A percentile compares a stretch with the other conserved stretches of the same genome.
phyloP scores from a whole-genome alignment of 2,329 filamentous ascomycete species.

The Microdochium nivale region DNA sequence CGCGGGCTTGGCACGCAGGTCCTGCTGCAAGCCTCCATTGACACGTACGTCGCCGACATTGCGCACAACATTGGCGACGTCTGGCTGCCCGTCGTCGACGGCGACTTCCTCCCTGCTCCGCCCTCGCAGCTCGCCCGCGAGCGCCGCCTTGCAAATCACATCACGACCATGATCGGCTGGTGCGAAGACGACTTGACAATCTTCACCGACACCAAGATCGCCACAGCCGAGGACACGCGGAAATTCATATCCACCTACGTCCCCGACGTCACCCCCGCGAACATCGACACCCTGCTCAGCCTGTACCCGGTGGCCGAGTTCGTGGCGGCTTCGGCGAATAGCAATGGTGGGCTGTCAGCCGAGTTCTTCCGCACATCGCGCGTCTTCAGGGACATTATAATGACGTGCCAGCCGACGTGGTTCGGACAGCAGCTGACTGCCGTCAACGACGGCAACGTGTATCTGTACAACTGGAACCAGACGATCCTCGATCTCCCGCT shows the following conservation, averaged over 20 bases:
- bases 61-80: conserved; percentile 40
- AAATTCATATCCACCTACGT: conserved; percentile 30
- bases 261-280: conserved; percentile 21
- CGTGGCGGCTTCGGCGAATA: conserved; percentile 14
- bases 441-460: conserved; percentile 26
- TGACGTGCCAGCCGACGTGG: conserved; percentile 37
- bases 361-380: conserved; percentile 41
- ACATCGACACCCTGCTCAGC: conserved; percentile 30
- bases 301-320: conserved; percentile 44
- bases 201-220: conserved; percentile 30
- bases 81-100: conserved; percentile 40
- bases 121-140: conserved; percentile 29
- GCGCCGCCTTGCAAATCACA: conserved; percentile 28
- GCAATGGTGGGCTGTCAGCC: conserved; percentile 25
- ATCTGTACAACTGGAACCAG: conserved; percentile 44
- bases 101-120: conserved; percentile 36
- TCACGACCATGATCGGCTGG: conserved; percentile 34
- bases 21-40: conserved; percentile 33
- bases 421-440: conserved; percentile 29
- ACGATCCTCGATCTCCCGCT: conserved; percentile 39
- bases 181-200: conserved; percentile 33
- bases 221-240: conserved; percentile 27
- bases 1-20: conserved; percentile 30
- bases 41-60: conserved; percentile 29
- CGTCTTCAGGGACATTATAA: conserved; percentile 42